phyloP scores from a whole-genome alignment of 805 yeast species.

The Saturnispora sekii region DNA sequence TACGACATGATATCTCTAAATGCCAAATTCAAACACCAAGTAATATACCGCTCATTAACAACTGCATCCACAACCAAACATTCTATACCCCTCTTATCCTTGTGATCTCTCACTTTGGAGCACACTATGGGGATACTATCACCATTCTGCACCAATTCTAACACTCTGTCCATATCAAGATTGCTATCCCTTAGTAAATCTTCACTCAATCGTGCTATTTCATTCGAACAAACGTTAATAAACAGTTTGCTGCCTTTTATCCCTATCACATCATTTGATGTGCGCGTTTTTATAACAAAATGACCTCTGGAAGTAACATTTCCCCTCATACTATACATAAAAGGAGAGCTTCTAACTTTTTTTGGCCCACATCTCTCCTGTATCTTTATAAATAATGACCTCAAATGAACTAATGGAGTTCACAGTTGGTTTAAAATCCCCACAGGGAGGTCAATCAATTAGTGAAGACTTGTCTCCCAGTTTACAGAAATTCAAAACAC shows the following conservation, averaged over 20 bases:
- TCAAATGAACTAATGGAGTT: background rate
- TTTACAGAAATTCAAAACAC: background rate
- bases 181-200: slow-evolving; percentile 4
- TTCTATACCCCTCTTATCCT: slow-evolving; percentile 60
- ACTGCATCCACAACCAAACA: slow-evolving; percentile 75
- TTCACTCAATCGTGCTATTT: slow-evolving; percentile 41
- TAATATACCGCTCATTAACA: slow-evolving; percentile 51
- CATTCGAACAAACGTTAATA: slow-evolving; percentile 64
- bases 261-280: slow-evolving; percentile 28
- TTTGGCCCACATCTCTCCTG: too few relatives aligned
- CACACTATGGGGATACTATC: slow-evolving; percentile 76
- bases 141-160: slow-evolving; percentile 54
- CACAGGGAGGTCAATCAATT: too few relatives aligned
- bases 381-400: background rate
- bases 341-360: too few relatives aligned
- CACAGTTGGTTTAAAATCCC: too few relatives aligned
- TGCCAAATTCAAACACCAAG: slow-evolving; percentile 50
- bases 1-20: slow-evolving; percentile 61
- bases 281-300: slow-evolving; percentile 61
- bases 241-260: slow-evolving; percentile 48
- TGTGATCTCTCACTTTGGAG: slow-evolving; percentile 37
- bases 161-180: slow-evolving; percentile 49
- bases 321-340: background rate
- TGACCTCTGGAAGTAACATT: slow-evolving; percentile 47
- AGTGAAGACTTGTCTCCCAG: background rate